Conservation (phyloP, 805 yeast species). For the Monosporozyma aerobia region DNA sequence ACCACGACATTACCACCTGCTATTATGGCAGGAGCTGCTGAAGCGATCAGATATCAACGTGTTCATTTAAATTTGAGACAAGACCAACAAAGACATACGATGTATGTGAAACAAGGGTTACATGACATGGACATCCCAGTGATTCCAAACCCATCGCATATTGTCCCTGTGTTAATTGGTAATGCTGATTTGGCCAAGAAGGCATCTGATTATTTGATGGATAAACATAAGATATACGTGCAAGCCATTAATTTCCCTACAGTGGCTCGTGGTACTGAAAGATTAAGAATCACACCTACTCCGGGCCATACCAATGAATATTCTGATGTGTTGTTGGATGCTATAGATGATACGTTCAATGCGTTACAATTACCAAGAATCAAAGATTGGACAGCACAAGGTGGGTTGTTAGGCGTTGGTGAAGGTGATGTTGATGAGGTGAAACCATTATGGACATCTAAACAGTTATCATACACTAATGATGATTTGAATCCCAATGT, state of each 20-base stretch:
- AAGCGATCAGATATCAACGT: constrained; percentile 81
- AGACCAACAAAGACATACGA: constrained; percentile 75
- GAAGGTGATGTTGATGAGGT: constrained; percentile 37
- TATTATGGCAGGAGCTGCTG: constrained; percentile 88
- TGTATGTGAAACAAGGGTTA: constrained; percentile 71
- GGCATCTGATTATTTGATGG: constrained; percentile 83
- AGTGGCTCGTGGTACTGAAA: constrained; percentile 90
- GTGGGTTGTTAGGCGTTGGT: constrained; percentile 93
- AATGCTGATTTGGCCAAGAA: constrained; percentile 85
- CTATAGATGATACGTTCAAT: constrained; percentile 73
- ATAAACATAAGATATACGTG: constrained; percentile 80
- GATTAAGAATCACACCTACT: constrained; percentile 96
- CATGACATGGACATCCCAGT: constrained; percentile 78
- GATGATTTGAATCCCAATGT: constrained; percentile 60
- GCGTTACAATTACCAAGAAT: constrained; percentile 68
- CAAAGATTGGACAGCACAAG: constrained; percentile 64
- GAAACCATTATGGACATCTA: constrained; percentile 80
- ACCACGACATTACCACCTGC: constrained; percentile 98
- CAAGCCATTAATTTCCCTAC: constrained; percentile 99
- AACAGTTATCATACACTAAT: constrained; percentile 57
- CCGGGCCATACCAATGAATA: constrained; percentile 85
- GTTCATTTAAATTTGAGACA: constrained; percentile 67
- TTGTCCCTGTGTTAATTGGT: constrained; percentile 91
- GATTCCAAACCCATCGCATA: constrained; percentile 94
- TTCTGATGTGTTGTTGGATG: constrained; percentile 64